Conservation (phyloP, 768 basidiomycete species). For the Rossbeevera mucosa region DNA sequence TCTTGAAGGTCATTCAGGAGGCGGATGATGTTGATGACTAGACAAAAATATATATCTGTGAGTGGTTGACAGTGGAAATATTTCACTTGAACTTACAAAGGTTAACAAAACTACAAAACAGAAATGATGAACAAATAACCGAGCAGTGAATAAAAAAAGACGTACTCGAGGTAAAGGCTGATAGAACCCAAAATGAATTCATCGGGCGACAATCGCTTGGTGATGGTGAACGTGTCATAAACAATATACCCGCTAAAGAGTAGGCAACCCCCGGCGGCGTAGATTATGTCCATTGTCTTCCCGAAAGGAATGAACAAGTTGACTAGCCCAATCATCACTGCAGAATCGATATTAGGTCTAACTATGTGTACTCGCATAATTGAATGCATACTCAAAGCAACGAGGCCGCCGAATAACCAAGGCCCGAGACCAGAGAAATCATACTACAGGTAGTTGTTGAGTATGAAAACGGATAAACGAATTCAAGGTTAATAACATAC, state of each 20-base stretch:
- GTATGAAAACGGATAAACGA: not conserved
- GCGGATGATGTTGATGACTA: constrained; percentile 83
- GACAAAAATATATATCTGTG: not conserved
- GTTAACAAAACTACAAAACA: constrained; percentile 68
- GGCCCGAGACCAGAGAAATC: constrained; percentile 93
- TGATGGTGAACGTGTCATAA: constrained; percentile 89
- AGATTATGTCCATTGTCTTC: constrained; percentile 75
- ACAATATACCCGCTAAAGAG: constrained; percentile 89
- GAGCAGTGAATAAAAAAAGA: constrained; percentile 17
- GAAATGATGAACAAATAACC: constrained; percentile 12
- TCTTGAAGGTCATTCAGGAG: constrained; percentile 59
- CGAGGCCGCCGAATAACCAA: constrained; percentile 80
- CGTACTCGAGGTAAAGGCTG: constrained; percentile 90
- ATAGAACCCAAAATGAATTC: constrained; percentile 91
- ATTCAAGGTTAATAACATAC: constrained; percentile 34
- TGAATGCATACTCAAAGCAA: constrained; percentile 61
- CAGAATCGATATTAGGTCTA: constrained; percentile 2
- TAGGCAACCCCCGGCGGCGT: constrained; percentile 71
- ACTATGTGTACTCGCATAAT: not conserved
- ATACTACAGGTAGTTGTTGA: constrained; percentile 46
- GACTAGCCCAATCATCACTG: constrained; percentile 79
- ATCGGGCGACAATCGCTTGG: constrained; percentile 83
- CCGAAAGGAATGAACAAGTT: constrained; percentile 84
- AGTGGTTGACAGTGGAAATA: not conserved
- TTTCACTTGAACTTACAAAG: constrained; percentile 57